Conservation (phyloP, 2,329 filamentous ascomycete species). For the Monilinia fructicola region DNA sequence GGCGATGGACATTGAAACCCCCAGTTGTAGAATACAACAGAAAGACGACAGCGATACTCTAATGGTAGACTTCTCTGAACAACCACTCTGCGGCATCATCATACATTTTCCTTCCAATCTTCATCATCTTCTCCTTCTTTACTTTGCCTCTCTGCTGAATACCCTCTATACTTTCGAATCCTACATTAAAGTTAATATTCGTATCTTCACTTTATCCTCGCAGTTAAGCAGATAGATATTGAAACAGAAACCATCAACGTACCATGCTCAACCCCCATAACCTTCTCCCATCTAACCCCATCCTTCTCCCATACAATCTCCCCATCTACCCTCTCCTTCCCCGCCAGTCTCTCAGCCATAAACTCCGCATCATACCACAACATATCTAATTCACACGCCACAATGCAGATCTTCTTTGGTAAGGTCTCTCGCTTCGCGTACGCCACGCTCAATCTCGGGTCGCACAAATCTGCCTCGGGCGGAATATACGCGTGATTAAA, state of each 20-base stretch:
- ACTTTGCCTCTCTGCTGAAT: not conserved
- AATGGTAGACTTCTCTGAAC: constrained; percentile 20
- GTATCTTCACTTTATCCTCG: not conserved
- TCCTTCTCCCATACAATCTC: constrained; percentile 18
- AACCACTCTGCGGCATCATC: constrained; percentile 22
- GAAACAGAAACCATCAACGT: not conserved
- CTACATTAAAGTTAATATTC: not conserved
- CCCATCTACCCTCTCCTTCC: constrained; percentile 13
- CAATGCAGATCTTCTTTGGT: constrained; percentile 28
- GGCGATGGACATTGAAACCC: not conserved
- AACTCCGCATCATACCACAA: constrained; percentile 31
- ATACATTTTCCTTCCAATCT: constrained; percentile 13
- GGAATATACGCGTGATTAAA: constrained; percentile 31
- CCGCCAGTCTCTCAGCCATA: constrained; percentile 30
- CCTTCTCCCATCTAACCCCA: constrained; percentile 22
- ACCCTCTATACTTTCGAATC: constrained; percentile 2
- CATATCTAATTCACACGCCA: constrained; percentile 33
- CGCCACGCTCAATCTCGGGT: constrained; percentile 29
- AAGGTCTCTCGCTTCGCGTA: constrained; percentile 28
- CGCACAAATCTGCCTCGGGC: constrained; percentile 26
- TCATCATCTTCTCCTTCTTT: not conserved
- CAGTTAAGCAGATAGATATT: not conserved
- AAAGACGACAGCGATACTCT: not conserved
- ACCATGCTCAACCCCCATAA: constrained; percentile 20
- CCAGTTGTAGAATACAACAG: too few species aligned